Conservation (phyloP, 495 filamentous ascomycete species). For the Annulohypoxylon maeteangense region DNA sequence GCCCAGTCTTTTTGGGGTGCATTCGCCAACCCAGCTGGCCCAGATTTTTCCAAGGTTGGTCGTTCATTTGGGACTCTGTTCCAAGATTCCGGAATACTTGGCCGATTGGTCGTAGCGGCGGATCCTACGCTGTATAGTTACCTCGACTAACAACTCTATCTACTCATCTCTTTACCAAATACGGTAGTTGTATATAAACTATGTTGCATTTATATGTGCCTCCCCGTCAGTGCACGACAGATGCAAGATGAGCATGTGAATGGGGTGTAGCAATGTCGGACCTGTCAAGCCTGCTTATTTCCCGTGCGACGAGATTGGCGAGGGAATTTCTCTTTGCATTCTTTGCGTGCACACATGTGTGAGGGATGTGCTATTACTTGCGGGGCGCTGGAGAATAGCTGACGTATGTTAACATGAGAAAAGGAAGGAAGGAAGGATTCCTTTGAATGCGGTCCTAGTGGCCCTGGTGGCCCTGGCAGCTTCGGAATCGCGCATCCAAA, state of each 20-base stretch:
- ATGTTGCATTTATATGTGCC: background rate
- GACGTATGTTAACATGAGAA: slow-evolving; percentile 11
- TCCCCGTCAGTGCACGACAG: background rate
- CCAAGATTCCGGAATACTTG: slow-evolving; percentile 5
- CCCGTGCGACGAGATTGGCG: background rate
- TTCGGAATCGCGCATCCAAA: slow-evolving; percentile 13
- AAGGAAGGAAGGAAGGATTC: background rate
- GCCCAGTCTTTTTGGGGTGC: background rate
- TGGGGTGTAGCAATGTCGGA: background rate
- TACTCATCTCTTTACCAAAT: background rate
- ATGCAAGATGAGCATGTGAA: background rate
- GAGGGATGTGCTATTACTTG: slow-evolving; percentile 9
- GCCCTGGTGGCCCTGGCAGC: background rate
- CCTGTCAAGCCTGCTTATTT: background rate
- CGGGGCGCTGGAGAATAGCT: slow-evolving; percentile 18
- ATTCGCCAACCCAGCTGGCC: background rate
- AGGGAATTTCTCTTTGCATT: slow-evolving; percentile 1
- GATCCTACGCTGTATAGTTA: background rate
- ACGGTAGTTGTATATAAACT: background rate
- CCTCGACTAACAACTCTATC: background rate
- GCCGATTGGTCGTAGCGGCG: background rate
- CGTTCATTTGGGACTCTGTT: background rate
- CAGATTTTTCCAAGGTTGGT: background rate
- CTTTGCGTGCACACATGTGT: background rate
- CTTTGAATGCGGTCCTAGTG: background rate